A percentile compares a stretch with the other conserved stretches of the same genome.
phyloP scores from a whole-genome alignment of 495 filamentous ascomycete species.

The Penicillium silybi region DNA sequence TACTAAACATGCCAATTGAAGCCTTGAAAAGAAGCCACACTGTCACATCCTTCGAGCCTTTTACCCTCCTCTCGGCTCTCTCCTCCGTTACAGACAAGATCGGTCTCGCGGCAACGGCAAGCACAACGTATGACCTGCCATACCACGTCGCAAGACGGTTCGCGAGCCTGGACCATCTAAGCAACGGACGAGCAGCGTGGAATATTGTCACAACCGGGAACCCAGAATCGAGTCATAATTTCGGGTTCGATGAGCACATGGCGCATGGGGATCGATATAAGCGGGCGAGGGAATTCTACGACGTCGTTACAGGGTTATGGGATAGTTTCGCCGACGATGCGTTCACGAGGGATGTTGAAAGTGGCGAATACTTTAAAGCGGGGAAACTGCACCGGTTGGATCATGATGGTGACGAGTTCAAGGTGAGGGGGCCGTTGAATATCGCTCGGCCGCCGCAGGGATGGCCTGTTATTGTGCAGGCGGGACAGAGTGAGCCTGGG shows the following conservation, averaged over 20 bases:
- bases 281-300: constrained; percentile 38
- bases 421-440: constrained; percentile 47
- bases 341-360: constrained; percentile 45
- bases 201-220: constrained; percentile 41
- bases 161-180: constrained; percentile 60
- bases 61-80: constrained; percentile 47
- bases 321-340: constrained; percentile 55
- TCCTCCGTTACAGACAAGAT: constrained; percentile 46
- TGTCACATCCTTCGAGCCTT: constrained; percentile 49
- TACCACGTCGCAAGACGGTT: constrained; percentile 61
- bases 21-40: constrained; percentile 56
- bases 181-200: constrained; percentile 48
- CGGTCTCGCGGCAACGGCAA: constrained; percentile 52
- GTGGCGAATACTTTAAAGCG: constrained; percentile 46
- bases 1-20: constrained; percentile 55
- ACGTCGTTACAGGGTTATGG: constrained; percentile 41
- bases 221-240: constrained; percentile 35
- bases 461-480: constrained; percentile 55
- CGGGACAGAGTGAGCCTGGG: constrained; percentile 52
- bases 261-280: constrained; percentile 36
- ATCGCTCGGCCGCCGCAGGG: constrained; percentile 52
- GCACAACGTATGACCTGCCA: constrained; percentile 60
- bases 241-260: constrained; percentile 34
- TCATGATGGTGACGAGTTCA: constrained; percentile 47
- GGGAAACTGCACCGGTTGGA: constrained; percentile 46